Evolutionary conservation across 2,329 filamentous ascomycete genomes (phyloP).

Genomic region (Phaeosphaeriaceae sp.): DNA sequence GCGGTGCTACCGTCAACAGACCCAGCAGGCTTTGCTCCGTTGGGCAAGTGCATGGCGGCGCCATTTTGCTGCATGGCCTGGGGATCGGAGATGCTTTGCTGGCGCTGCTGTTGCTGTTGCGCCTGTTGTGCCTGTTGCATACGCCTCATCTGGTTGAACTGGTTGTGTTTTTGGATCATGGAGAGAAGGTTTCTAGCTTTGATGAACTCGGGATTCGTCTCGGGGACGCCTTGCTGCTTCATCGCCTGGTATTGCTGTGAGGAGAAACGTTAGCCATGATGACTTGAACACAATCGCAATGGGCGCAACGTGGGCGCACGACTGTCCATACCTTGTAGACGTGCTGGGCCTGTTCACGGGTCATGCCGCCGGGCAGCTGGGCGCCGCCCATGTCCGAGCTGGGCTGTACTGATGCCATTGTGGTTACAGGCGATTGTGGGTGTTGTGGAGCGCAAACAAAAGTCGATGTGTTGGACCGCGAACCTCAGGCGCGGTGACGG

Average conservation of each 20-base stretch:
- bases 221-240: conserved; percentile 82
- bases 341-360: conserved; percentile 79
- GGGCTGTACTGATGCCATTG: conserved; percentile 82
- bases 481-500: conserved; percentile 26
- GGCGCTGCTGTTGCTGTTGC: conserved; percentile 56
- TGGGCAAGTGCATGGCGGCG: conserved; percentile 42
- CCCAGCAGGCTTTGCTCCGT: conserved; percentile 54
- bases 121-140: conserved; percentile 52
- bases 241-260: conserved; percentile 84
- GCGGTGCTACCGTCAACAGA: conserved; percentile 31
- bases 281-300: conserved; percentile 10
- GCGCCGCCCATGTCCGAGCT: conserved; percentile 70
- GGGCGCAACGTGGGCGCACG: conserved; percentile 5
- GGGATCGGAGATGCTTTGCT: conserved; percentile 60
- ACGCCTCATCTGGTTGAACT: conserved; percentile 51
- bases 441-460: conserved; percentile 22
- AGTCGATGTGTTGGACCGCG: conserved; percentile 14
- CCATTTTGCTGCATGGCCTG: conserved; percentile 60
- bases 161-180: conserved; percentile 71
- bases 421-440: conserved; percentile 21
- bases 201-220: conserved; percentile 84
- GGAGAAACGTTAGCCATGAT: conserved; percentile 44
- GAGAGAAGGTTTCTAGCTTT: conserved; percentile 79
- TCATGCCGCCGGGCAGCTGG: conserved; percentile 71
- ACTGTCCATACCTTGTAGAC: conserved; percentile 66